phyloP scores from a whole-genome alignment of 805 yeast genomes.

The Ogataea allantospora region DNA sequence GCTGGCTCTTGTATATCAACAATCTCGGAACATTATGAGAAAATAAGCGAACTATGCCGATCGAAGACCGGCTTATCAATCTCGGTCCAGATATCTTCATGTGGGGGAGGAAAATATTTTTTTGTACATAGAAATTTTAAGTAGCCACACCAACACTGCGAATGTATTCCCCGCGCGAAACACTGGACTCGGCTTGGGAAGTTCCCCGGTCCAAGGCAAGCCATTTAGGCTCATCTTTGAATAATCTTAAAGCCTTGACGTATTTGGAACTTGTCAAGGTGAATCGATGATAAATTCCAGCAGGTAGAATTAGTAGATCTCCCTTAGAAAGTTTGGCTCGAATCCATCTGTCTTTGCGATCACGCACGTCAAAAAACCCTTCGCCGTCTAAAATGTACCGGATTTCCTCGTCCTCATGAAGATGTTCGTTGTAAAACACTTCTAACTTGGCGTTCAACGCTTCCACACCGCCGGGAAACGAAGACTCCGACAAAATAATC shows the following conservation, averaged over 20 bases:
- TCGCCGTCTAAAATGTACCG: slow-evolving; percentile 85
- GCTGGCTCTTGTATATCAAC: slow-evolving; percentile 28
- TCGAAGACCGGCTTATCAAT: no score
- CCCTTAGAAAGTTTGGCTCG: slow-evolving; percentile 61
- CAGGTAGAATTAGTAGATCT: slow-evolving; percentile 77
- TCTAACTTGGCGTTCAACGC: slow-evolving; percentile 64
- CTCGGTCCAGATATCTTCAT: no score
- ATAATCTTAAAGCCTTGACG: slow-evolving; percentile 77
- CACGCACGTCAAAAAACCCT: slow-evolving; percentile 89
- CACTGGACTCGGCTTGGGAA: slow-evolving; percentile 41
- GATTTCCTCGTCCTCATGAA: slow-evolving; percentile 97
- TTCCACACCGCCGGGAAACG: slow-evolving; percentile 60
- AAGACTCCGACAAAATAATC: slow-evolving; percentile 55
- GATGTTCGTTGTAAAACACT: slow-evolving; percentile 76
- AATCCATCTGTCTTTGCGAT: slow-evolving; percentile 62
- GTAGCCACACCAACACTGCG: slow-evolving; percentile 22
- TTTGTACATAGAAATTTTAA: background rate
- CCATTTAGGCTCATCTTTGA: slow-evolving; percentile 97
- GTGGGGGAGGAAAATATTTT: background rate
- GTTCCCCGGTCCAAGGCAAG: slow-evolving; percentile 64
- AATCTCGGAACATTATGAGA: slow-evolving; percentile 2
- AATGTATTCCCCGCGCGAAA: slow-evolving; percentile 47
- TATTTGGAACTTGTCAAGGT: slow-evolving; percentile 64
- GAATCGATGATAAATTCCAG: slow-evolving; percentile 93
- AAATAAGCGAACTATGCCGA: slow-evolving; percentile 2